Evolutionary conservation across 2,329 filamentous ascomycete species (phyloP).

Genomic region (Penicillium sp.): DNA sequence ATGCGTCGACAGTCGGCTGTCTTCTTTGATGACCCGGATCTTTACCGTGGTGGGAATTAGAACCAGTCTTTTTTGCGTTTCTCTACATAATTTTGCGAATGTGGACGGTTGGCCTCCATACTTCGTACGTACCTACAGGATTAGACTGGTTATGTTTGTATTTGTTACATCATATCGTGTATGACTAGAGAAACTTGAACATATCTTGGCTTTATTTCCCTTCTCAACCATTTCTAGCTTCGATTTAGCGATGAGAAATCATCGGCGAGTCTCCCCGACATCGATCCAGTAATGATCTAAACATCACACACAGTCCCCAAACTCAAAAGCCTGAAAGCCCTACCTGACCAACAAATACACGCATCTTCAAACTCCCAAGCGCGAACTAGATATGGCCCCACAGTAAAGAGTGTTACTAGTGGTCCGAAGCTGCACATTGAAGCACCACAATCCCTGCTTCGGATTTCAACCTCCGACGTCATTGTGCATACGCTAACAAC

Average conservation of each 20-base stretch:
- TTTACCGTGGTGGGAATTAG: conserved; percentile 34
- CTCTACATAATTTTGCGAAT: neutral
- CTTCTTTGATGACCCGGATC: conserved; percentile 50
- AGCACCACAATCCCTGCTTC: conserved; percentile 11
- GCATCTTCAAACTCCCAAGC: no score
- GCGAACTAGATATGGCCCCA: no score
- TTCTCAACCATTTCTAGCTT: neutral
- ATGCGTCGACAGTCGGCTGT: conserved; percentile 52
- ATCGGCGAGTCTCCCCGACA: neutral
- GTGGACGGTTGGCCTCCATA: no score
- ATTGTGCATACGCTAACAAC: conserved; percentile 13
- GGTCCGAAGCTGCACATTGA: neutral
- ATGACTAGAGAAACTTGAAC: neutral
- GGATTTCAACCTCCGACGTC: conserved; percentile 14
- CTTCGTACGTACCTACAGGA: neutral
- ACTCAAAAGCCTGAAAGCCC: no score
- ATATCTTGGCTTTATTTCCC: neutral
- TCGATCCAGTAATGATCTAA: no score
- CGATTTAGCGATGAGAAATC: neutral
- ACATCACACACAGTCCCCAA: no score
- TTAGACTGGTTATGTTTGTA: neutral
- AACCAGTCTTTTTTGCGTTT: neutral
- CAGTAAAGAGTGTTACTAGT: no score
- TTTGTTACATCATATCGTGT: neutral
- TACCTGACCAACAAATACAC: no score